Percentiles rank a stretch among this genome's conserved stretches.
Conservation (phyloP, 768 basidiomycete species). For the Epithele typhae region DNA sequence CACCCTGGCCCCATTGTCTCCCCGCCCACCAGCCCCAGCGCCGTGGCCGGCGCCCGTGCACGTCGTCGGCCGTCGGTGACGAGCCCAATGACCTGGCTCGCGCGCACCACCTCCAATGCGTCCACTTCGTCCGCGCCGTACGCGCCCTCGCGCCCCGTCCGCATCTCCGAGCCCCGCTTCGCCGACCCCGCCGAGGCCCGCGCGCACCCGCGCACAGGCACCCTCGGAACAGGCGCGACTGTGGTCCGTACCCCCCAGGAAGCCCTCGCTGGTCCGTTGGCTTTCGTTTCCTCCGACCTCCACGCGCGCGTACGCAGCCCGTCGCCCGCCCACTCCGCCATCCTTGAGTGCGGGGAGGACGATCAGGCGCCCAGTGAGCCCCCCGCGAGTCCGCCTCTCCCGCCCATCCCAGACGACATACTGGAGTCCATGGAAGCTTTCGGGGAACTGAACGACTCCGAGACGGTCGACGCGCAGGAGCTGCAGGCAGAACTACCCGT, state of each 20-base stretch:
- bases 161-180: conserved; percentile 42
- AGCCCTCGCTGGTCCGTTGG: conserved; percentile 43
- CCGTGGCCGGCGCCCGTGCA: conserved; percentile 13
- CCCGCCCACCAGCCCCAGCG: conserved; percentile 24
- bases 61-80: conserved; percentile 34
- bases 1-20: conserved; percentile 16
- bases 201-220: conserved; percentile 35
- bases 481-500: conserved; percentile 23
- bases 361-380: neutral
- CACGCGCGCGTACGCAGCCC: conserved; percentile 6
- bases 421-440: conserved; percentile 11
- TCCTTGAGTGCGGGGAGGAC: conserved; percentile 1
- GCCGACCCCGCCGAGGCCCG: conserved; percentile 30
- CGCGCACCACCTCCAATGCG: conserved; percentile 32
- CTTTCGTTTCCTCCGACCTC: conserved; percentile 15
- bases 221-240: conserved; percentile 67
- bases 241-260: conserved; percentile 80
- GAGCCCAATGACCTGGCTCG: conserved; percentile 41
- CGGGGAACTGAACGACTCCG: conserved; percentile 17
- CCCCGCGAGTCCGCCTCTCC: conserved; percentile 17
- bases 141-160: conserved; percentile 34
- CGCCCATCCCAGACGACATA: conserved; percentile 17
- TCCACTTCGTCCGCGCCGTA: conserved; percentile 23
- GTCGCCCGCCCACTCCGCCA: conserved; percentile 1
- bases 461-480: conserved; percentile 24